Percentiles rank a stretch among this genome's conserved stretches.
These are phyloP conservation scores for Lecanoromycetidae sp. DNA, from an alignment of 2,329 filamentous ascomycete species.

Conservation along the genomic window DNA sequence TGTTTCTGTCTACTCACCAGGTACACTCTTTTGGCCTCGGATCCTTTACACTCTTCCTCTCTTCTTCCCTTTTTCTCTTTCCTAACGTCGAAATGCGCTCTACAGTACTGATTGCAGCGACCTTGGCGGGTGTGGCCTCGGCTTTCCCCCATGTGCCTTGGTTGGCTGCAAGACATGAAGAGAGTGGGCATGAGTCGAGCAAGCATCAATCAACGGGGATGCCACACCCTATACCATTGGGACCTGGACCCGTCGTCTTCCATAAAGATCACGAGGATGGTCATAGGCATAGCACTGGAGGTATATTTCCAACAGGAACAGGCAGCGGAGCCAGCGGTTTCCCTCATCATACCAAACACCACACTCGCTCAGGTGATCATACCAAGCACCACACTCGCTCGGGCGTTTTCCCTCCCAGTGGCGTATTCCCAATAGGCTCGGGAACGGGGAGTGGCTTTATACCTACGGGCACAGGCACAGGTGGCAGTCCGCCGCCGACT, in stretches of 20 bases:
- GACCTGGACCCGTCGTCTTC: too few species aligned
- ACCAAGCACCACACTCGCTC: not conserved
- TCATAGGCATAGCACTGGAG: not conserved
- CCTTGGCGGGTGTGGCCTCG: slow-evolving; percentile 8
- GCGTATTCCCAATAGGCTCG: not conserved
- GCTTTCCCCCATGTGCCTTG: not conserved
- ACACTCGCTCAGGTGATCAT: not conserved
- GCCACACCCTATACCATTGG: too few species aligned
- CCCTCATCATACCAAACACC: not conserved
- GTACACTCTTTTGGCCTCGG: slow-evolving; percentile 11
- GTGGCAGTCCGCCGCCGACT: not conserved
- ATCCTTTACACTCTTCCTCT: not conserved
- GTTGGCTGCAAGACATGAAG: not conserved
- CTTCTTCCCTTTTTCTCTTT: not conserved
- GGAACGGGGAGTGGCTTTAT: not conserved
- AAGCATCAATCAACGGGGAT: not conserved
- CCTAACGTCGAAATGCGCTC: slow-evolving; percentile 9
- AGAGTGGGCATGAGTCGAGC: not conserved
- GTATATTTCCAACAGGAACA: not conserved
- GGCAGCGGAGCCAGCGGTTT: not conserved
- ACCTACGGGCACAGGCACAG: slow-evolving; percentile 6
- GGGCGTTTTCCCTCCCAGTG: not conserved
- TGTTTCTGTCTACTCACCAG: not conserved
- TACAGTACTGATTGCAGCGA: slow-evolving; percentile 7
- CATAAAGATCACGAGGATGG: too few species aligned